A percentile compares a stretch with the other conserved stretches of the same genome.
Evolutionary conservation across 768 basidiomycete genomes (phyloP).

Genomic region (Russula griseocarnosa): DNA sequence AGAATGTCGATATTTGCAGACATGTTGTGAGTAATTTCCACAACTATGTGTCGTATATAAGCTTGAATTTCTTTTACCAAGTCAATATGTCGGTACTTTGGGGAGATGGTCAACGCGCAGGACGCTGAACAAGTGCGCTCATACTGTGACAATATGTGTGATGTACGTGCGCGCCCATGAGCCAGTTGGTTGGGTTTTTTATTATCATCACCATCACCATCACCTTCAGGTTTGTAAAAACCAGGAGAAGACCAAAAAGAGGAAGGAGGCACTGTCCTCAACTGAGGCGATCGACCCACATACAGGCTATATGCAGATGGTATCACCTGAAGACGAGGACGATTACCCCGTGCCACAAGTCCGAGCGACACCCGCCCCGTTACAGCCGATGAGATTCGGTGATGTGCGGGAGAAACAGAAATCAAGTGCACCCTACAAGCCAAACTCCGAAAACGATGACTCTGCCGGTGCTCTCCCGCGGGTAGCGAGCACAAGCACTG

Average conservation of each 20-base stretch:
- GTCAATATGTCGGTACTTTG: conserved; percentile 79
- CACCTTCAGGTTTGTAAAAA: conserved; percentile 66
- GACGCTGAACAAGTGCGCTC: conserved; percentile 43
- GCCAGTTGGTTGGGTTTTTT: background rate
- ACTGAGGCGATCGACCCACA: conserved; percentile 35
- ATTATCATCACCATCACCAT: background rate
- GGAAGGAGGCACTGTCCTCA: conserved; percentile 48
- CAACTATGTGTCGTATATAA: background rate
- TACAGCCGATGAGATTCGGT: background rate
- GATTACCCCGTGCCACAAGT: conserved; percentile 25
- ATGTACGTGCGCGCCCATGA: conserved; percentile 45
- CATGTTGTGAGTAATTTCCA: conserved; percentile 54
- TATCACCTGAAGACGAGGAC: conserved; percentile 33
- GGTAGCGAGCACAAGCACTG: conserved; percentile 23
- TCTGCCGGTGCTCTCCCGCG: conserved; percentile 1
- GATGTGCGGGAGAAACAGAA: background rate
- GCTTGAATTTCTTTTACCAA: conserved; percentile 31
- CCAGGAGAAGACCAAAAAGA: conserved; percentile 57
- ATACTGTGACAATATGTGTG: conserved; percentile 77
- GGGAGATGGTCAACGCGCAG: conserved; percentile 54
- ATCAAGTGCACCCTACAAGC: background rate
- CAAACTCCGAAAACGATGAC: background rate
- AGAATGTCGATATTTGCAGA: conserved; percentile 56
- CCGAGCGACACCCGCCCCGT: background rate
- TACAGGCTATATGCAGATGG: conserved; percentile 20